Evolutionary conservation across 2,329 filamentous ascomycete genomes (phyloP), one percentile per base, ranked within the genome.

Genomic region (Rugonectria rugulosa): DNA sequence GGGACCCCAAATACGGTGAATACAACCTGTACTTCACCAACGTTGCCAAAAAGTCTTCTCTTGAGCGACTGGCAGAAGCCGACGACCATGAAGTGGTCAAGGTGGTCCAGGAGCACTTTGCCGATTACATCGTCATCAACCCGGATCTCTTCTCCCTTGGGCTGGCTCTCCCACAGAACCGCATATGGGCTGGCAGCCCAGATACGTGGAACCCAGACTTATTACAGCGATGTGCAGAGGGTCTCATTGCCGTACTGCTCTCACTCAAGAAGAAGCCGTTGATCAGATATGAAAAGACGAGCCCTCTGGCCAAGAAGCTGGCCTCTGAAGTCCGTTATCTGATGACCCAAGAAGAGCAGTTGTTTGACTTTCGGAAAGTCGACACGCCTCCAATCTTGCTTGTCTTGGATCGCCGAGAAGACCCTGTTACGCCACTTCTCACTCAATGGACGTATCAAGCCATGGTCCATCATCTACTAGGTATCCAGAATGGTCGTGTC

Each of bases 391-490:
- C 96, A 0, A 93, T 99, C 65, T 80, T 99, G 12, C 81, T 99
- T 27, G 86, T 99, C 49, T 77, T 99, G 24, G 95, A 99, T 74
- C 87, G 95, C 36, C 86, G 95, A 72, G 93, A 97, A 70, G 95
- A 99, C 68, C 94, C 95, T 0, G 90, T 98, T 45, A 99, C 95
- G 4, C 95, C 95, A 0, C 79, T 99, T 10, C 82, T 99, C 43
- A 97, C 92, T 3, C 95, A 99, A 72, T 99, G 95, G 95, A 99
- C 95, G 21, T 99, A 99, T 70, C 95, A 99, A 75, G 95, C 95
- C n/a, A 99, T 99, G 93, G 95, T 99, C 1, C 95, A 99, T 71
- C 95, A 99, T 69, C 78, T 98, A 2, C 81, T 99, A 11, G 95
- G 95, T 5, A 97, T 99, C 63, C 86, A 90, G 55, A 98, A 98